Evolutionary conservation across 2,329 filamentous ascomycete genomes (phyloP).

Genomic region (Penicillium sp.): DNA sequence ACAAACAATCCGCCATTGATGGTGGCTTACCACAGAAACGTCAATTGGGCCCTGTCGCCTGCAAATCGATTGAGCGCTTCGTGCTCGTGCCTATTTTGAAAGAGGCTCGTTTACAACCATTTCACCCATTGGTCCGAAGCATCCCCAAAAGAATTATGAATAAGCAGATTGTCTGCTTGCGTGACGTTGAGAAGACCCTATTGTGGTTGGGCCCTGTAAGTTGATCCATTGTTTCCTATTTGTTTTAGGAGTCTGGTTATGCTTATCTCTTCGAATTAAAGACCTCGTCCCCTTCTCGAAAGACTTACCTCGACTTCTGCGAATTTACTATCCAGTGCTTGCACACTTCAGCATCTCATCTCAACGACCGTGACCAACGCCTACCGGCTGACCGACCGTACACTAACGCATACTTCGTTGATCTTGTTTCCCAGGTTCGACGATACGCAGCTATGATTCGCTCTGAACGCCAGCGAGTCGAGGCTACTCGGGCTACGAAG

Average conservation of each 20-base stretch:
- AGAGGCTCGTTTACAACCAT: slow-evolving; percentile 69
- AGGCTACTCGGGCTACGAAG: slow-evolving; percentile 50
- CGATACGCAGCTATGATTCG: slow-evolving; percentile 83
- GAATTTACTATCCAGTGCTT: slow-evolving; percentile 85
- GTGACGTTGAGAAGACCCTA: slow-evolving; percentile 90
- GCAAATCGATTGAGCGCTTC: slow-evolving; percentile 73
- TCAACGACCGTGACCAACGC: slow-evolving; percentile 81
- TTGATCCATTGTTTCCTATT: slow-evolving; percentile 41
- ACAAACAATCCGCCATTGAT: slow-evolving; percentile 46
- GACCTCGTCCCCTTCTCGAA: slow-evolving; percentile 66
- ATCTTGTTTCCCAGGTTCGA: slow-evolving; percentile 88
- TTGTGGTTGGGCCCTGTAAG: slow-evolving; percentile 92
- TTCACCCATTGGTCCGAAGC: slow-evolving; percentile 73
- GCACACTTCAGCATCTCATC: slow-evolving; percentile 79
- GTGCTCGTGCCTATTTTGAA: slow-evolving; percentile 73
- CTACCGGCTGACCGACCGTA: slow-evolving; percentile 83
- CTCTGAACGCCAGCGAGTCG: slow-evolving; percentile 65
- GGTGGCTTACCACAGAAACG: slow-evolving; percentile 50
- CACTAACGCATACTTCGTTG: slow-evolving; percentile 94
- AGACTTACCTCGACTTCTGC: slow-evolving; percentile 82
- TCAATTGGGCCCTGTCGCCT: slow-evolving; percentile 65
- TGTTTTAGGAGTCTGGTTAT: slow-evolving; percentile 60
- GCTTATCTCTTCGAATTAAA: slow-evolving; percentile 58
- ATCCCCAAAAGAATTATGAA: slow-evolving; percentile 74
- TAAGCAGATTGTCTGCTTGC: slow-evolving; percentile 83